Percentiles rank a stretch among this genome's conserved stretches.
Conservation (phyloP, 2,329 filamentous ascomycete species). For the Calonectria naviculata region DNA sequence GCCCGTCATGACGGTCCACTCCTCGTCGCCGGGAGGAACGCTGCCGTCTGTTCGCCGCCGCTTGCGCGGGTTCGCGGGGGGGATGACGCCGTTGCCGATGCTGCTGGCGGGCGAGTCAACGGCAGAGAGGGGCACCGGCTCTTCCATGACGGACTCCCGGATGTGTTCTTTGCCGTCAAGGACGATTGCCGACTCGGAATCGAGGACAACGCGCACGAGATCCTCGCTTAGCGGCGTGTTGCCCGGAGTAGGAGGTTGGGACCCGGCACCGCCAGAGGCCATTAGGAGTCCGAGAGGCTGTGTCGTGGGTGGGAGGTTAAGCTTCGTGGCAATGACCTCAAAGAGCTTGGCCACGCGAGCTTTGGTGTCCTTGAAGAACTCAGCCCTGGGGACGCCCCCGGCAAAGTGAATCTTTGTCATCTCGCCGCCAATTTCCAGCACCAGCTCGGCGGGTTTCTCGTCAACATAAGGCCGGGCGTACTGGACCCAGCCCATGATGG, state of each 20-base stretch:
- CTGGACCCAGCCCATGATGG: slow-evolving; percentile 67
- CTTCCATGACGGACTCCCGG: slow-evolving; percentile 39
- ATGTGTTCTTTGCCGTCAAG: slow-evolving; percentile 66
- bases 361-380: slow-evolving; percentile 80
- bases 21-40: slow-evolving; percentile 45
- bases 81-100: slow-evolving; percentile 32
- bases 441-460: slow-evolving; percentile 75
- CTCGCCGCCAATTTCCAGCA: slow-evolving; percentile 83
- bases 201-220: slow-evolving; percentile 73
- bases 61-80: slow-evolving; percentile 55
- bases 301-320: slow-evolving; percentile 72
- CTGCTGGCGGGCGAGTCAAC: slow-evolving; percentile 42
- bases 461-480: slow-evolving; percentile 92
- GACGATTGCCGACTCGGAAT: slow-evolving; percentile 66
- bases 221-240: slow-evolving; percentile 78
- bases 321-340: slow-evolving; percentile 83
- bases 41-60: slow-evolving; percentile 54
- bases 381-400: slow-evolving; percentile 59
- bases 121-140: slow-evolving; percentile 41
- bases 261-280: slow-evolving; percentile 70
- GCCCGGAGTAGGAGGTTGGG: slow-evolving; percentile 73
- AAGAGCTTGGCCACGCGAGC: slow-evolving; percentile 78
- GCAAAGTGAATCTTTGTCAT: slow-evolving; percentile 67
- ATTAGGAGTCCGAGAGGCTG: slow-evolving; percentile 75
- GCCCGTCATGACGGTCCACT: slow-evolving; percentile 75